These are phyloP conservation scores for Acacia acuminata DNA, from an alignment of 306 rosid genomes.

Conservation along the genomic window DNA sequence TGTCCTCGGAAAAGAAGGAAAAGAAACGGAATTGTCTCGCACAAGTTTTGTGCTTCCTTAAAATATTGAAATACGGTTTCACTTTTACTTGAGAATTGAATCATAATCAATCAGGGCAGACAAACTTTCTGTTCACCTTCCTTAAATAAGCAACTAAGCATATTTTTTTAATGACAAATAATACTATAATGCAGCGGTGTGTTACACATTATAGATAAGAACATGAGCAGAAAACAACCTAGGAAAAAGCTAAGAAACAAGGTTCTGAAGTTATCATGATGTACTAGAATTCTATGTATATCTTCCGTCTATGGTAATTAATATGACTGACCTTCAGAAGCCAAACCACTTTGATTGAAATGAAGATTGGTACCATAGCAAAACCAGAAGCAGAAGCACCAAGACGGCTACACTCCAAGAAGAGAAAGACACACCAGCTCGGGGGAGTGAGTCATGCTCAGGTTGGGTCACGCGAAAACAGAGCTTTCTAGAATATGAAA, in stretches of 20 bases:
- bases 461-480: constrained; percentile 31
- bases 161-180: background rate
- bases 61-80: constrained; percentile 12
- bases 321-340: constrained; percentile 31
- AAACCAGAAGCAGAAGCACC: constrained; percentile 42
- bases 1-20: constrained; percentile 8
- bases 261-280: background rate
- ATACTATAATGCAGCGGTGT: background rate
- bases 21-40: constrained; percentile 13
- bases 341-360: constrained; percentile 63
- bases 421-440: constrained; percentile 32
- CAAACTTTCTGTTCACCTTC: background rate
- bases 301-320: background rate
- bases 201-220: background rate
- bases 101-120: background rate
- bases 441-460: constrained; percentile 19
- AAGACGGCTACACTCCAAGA: constrained; percentile 56
- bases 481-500: constrained; percentile 51
- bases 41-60: background rate
- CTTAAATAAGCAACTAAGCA: background rate
- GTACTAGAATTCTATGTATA: background rate
- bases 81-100: background rate
- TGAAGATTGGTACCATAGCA: constrained; percentile 45
- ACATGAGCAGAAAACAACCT: background rate
- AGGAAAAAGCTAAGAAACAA: background rate